Conservation (phyloP, 2,329 filamentous ascomycete species). For the Cytospora piceicola region DNA sequence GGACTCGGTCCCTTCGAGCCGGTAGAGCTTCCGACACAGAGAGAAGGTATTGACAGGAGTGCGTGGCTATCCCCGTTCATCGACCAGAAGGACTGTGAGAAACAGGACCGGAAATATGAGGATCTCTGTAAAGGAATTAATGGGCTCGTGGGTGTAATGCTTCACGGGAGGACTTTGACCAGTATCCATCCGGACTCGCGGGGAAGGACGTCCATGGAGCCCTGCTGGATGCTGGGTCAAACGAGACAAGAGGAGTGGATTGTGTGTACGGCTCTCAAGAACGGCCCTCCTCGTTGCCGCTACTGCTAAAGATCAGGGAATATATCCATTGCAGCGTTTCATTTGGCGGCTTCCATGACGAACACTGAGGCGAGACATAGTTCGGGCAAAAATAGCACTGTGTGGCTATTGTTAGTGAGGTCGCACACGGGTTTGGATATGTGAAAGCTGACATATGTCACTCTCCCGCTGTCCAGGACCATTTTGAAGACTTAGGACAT, state of each 20-base stretch:
- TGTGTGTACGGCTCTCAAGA: neutral
- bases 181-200: neutral
- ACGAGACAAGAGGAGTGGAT: slow-evolving; percentile 14
- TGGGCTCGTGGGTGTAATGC: slow-evolving; percentile 8
- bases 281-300: neutral
- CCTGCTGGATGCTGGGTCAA: slow-evolving; percentile 14
- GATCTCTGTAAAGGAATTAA: neutral
- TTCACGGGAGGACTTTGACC: neutral
- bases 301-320: slow-evolving; percentile 1
- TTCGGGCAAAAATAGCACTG: too few species aligned
- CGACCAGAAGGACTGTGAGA: neutral
- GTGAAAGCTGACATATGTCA: too few species aligned
- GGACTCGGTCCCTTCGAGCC: slow-evolving; percentile 19
- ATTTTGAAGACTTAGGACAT: too few species aligned
- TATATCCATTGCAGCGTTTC: too few species aligned
- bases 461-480: too few species aligned
- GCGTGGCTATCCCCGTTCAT: neutral
- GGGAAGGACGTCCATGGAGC: neutral
- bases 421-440: too few species aligned
- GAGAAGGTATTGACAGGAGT: neutral
- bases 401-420: too few species aligned
- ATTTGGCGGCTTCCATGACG: too few species aligned
- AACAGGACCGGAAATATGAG: neutral
- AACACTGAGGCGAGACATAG: too few species aligned
- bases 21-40: neutral